Evolutionary conservation across 2,329 filamentous ascomycete genomes (phyloP), one percentile per base, ranked within the genome.

Genomic region (Pestalotiopsis fici): DNA sequence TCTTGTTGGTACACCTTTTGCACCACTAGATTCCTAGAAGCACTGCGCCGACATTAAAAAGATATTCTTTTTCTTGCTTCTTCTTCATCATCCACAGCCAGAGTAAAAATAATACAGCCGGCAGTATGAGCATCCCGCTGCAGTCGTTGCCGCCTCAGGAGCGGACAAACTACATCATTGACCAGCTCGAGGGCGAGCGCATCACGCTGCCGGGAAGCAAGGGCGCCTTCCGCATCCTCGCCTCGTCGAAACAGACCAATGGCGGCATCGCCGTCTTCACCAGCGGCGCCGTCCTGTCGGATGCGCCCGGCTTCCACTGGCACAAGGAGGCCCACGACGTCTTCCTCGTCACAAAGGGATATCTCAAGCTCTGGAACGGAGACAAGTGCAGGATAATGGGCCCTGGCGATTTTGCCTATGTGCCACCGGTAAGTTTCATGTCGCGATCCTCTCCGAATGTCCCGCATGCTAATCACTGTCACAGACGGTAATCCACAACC

Each of bases 241-340:
- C 85, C 7, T 87, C 85, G 0, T 81, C 83, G 4, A 83, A 84
- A 70, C 84, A 87, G 70, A 87, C 83, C 2, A 78, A 82, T 70
- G 83, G 84, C 43, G 77, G 82, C 18, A 86, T 87, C 72, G 81
- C 84, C 3, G 81, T 87, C 15, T 85, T 87, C 67, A 76, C 79
- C 3, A 85, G 82, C 55, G 84, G 83, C 6, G 84, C 83, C 0
- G 81, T 82, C 2, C 76, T 83, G 4, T 78, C 79, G 3, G 81
- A 81, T 56, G 81, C 82, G 0, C 81, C 82, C 2, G 87, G 86
- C 0, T 89, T 88, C 70, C 87, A 89, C 74, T 87, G 82, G 71
- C 87, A 89, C 70, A 80, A 81, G 37, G 81, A 88, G 63, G 83
- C 86, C 0, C 87, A 88, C 70, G 87, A 88, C 72, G 82, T 88